Base-by-base conservation (phyloP, 176 grass and related monocot genomes). In the Cenchrus purpureus region DNA sequence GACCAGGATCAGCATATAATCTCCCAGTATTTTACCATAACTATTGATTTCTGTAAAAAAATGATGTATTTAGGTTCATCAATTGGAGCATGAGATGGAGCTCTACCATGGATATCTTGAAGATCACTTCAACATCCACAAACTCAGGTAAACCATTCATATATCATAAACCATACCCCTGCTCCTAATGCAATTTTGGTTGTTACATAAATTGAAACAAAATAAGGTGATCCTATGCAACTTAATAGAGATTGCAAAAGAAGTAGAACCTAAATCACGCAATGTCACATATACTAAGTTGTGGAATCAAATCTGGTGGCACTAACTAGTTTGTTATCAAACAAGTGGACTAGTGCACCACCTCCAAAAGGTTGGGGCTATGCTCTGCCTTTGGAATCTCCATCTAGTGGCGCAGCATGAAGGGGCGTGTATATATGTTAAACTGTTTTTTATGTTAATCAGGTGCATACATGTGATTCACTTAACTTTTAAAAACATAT, bases 101-200 rank as follows among this genome's bases (percentile, higher is more conserved):
- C 84, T 90, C 65, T 90, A 90, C 73, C 84, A 65, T 14, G 88
- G 66, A 73, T 86, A 86, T 69, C 79, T 90, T 29, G 73, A 86
- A 65, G 84, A 83, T 40, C 88, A 86, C 65, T 90, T 90, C 79
- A 73, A 77, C 65, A 86, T 86, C 73, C 72, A 82, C 78, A 83
- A 67, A 76, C 65, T 78, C 53, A 86, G 88, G 88, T 90, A 29
- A 77, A 8, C 15, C 55, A 40, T 69, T 53, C 11, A 40, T 45
- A 76, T 10, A 42, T 82, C 20, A 37, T 72, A 22, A 56, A 44
- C 22, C 44, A 46, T 46, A 37, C 34, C 73, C 4, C 31, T 42
- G 54, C 9, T 59, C 54, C 54, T 20, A 45, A 17, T 69, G 40
- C 7, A 37, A 20, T 12, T 0, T 51, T 61, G 25, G 19, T 1